A percentile compares a stretch with the other conserved stretches of the same genome.
These are phyloP conservation scores for Penicillium sp. DNA, from an alignment of 2,329 filamentous ascomycete genomes.

Conservation along the genomic window DNA sequence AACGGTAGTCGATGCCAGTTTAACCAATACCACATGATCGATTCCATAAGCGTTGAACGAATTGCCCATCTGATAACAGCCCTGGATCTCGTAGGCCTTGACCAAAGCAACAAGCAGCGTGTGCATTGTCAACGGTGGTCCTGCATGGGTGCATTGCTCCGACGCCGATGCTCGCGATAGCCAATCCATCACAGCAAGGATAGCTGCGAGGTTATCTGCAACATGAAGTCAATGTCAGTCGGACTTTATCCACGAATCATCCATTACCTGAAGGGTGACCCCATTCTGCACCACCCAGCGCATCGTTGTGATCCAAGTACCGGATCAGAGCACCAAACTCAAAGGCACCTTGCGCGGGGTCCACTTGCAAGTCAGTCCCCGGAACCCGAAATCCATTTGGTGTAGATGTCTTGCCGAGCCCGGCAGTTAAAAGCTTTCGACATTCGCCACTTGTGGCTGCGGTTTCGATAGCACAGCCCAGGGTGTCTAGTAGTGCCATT, in stretches of 20 bases:
- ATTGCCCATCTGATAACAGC: conserved; percentile 36
- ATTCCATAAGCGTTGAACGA: conserved; percentile 42
- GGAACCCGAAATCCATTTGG: conserved; percentile 39
- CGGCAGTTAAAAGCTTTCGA: conserved; percentile 16
- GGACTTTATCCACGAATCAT: background rate
- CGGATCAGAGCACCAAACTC: conserved; percentile 40
- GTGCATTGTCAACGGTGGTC: conserved; percentile 31
- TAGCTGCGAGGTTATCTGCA: conserved; percentile 41
- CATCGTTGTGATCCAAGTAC: conserved; percentile 47
- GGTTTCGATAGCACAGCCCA: conserved; percentile 29
- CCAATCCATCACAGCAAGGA: conserved; percentile 38
- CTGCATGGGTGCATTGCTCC: conserved; percentile 4
- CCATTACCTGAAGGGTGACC: conserved; percentile 40
- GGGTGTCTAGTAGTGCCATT: conserved; percentile 24
- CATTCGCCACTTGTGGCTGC: conserved; percentile 20
- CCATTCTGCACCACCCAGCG: conserved; percentile 43
- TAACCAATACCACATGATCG: conserved; percentile 45
- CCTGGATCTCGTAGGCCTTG: conserved; percentile 47
- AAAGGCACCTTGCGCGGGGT: conserved; percentile 42
- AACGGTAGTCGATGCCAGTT: conserved; percentile 42
- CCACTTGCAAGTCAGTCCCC: conserved; percentile 37
- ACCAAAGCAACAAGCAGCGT: conserved; percentile 35
- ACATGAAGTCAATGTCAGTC: background rate
- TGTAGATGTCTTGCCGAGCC: conserved; percentile 15
- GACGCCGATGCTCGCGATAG: conserved; percentile 20